phyloP scores from a whole-genome alignment of 1,284 basidiomycete genomes.

The Mycosarcoma mackinlayi region DNA sequence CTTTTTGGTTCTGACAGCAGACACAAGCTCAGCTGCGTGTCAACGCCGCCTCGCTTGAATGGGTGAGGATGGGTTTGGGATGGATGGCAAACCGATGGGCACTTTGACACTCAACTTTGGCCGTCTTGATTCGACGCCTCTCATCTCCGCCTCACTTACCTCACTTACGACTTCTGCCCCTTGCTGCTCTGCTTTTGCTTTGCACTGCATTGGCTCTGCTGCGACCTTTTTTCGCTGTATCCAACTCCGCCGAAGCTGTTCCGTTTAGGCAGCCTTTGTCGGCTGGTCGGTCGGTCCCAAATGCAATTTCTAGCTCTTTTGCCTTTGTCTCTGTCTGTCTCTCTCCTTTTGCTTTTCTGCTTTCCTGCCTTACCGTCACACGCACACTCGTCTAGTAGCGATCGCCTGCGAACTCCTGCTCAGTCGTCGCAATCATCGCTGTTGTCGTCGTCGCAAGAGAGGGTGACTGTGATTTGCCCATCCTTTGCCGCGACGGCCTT shows the following conservation, averaged over 20 bases:
- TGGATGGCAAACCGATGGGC: too few species aligned
- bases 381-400: too few species aligned
- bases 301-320: background rate
- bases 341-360: background rate
- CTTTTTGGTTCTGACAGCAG: slow-evolving; percentile 31
- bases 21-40: slow-evolving; percentile 1
- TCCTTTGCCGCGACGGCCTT: slow-evolving; percentile 1
- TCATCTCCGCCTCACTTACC: slow-evolving; percentile 8
- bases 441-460: background rate
- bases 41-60: slow-evolving; percentile 20
- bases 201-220: too few species aligned
- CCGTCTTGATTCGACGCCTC: slow-evolving; percentile 4
- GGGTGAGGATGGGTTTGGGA: too few species aligned
- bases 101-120: too few species aligned
- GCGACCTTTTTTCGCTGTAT: background rate
- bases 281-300: background rate
- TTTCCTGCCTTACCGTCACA: too few species aligned
- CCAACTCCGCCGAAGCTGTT: too few species aligned
- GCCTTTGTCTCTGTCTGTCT: slow-evolving; percentile 1
- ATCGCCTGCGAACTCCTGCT: too few species aligned
- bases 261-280: too few species aligned
- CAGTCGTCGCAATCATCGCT: too few species aligned
- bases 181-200: too few species aligned
- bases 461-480: background rate
- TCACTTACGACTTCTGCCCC: too few species aligned